phyloP scores from a whole-genome alignment of 75 land plant genomes.

The Selaginella tamariscina region DNA sequence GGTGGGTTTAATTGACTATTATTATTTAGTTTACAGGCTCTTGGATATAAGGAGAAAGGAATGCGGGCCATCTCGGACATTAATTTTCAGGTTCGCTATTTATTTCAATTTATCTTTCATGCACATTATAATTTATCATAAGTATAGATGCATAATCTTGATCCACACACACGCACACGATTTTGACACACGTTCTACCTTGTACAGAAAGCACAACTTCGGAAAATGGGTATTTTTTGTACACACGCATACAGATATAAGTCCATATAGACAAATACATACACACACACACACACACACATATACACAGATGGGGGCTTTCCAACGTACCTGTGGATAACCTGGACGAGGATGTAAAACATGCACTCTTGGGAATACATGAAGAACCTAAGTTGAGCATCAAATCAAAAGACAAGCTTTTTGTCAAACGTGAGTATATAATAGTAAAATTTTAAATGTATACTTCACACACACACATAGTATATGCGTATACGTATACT shows the following conservation, averaged over 20 bases:
- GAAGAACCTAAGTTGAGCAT: slow-evolving; percentile 15
- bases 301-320: slow-evolving; percentile 11
- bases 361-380: slow-evolving; percentile 17
- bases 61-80: slow-evolving; percentile 3
- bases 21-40: slow-evolving; percentile 7
- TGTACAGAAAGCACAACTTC: neutral
- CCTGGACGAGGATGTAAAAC: slow-evolving; percentile 23
- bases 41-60: slow-evolving; percentile 12
- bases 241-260: neutral
- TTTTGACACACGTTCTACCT: neutral
- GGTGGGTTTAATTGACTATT: too few species aligned
- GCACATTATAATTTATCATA: neutral
- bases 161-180: neutral
- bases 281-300: neutral
- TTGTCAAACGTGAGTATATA: neutral
- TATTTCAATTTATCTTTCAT: slow-evolving; percentile 2
- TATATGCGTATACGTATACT: too few species aligned
- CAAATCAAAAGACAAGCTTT: neutral
- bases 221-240: neutral
- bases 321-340: slow-evolving; percentile 17
- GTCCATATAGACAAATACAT: too few species aligned
- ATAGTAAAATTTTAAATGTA: too few species aligned
- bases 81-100: neutral
- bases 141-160: too few species aligned
- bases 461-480: too few species aligned